phyloP scores from a whole-genome alignment of 768 basidiomycete species.

The Mycena kentingensis region DNA sequence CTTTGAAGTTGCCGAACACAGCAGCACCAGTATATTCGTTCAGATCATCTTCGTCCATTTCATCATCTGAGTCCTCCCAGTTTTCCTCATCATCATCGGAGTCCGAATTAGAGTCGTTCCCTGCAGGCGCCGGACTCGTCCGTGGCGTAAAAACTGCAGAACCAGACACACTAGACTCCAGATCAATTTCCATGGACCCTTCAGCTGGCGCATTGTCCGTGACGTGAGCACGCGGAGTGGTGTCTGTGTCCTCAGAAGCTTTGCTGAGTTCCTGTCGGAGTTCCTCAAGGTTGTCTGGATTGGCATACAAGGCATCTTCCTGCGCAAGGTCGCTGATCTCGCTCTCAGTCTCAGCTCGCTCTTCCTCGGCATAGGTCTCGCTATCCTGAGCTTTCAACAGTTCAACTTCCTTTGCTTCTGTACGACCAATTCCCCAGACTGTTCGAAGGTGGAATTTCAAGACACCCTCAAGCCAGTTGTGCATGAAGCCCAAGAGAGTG shows the following conservation, averaged over 20 bases:
- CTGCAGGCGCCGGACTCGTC: too few relatives aligned
- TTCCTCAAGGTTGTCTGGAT: slow-evolving; percentile 1
- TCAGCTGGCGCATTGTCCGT: too few relatives aligned
- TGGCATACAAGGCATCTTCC: neutral
- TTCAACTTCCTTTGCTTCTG: slow-evolving; percentile 2
- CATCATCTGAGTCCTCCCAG: neutral
- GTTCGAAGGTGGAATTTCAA: slow-evolving; percentile 13
- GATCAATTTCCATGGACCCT: too few relatives aligned
- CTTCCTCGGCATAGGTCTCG: slow-evolving; percentile 13
- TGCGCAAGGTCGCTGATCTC: neutral
- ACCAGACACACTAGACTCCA: too few relatives aligned
- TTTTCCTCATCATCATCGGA: neutral
- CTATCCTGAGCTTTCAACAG: slow-evolving; percentile 6
- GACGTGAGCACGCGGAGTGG: too few relatives aligned
- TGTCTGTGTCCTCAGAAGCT: neutral
- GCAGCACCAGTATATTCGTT: slow-evolving; percentile 10
- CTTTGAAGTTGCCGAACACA: neutral
- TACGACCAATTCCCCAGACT: slow-evolving; percentile 21
- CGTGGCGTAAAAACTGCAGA: too few relatives aligned
- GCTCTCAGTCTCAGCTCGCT: too few relatives aligned
- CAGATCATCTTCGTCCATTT: slow-evolving; percentile 15
- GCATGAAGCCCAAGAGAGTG: slow-evolving; percentile 23
- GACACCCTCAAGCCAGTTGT: slow-evolving; percentile 19
- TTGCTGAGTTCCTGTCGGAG: neutral
- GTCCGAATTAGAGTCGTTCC: too few relatives aligned